These are phyloP conservation scores for Penicillium steckii DNA, from an alignment of 495 filamentous ascomycete species.

Conservation along the genomic window DNA sequence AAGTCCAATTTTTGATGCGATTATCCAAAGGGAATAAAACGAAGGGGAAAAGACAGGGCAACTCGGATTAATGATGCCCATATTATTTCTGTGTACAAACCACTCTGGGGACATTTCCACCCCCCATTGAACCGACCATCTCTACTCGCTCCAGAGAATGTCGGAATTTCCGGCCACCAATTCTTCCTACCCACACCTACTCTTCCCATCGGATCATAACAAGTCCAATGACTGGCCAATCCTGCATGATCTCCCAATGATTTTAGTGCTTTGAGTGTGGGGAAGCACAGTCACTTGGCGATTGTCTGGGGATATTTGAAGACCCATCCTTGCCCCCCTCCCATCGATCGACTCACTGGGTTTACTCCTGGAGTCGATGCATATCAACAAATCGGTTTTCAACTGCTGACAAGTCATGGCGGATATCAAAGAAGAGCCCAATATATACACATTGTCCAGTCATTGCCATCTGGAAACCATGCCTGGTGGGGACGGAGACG, in stretches of 20 bases:
- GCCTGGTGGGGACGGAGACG: neutral
- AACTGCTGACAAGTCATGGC: neutral
- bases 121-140: neutral
- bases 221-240: neutral
- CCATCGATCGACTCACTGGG: neutral
- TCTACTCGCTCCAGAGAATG: neutral
- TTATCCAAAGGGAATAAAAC: too few species aligned
- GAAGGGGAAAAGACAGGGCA: too few species aligned
- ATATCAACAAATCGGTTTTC: neutral
- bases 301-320: neutral
- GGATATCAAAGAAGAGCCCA: slow-evolving; percentile 1
- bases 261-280: neutral
- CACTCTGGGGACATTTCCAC: neutral
- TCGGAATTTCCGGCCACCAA: neutral
- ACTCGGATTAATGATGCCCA: too few species aligned
- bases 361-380: neutral
- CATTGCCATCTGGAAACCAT: slow-evolving; percentile 12
- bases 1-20: too few species aligned
- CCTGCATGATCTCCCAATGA: neutral
- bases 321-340: neutral
- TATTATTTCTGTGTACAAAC: too few species aligned
- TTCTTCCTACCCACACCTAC: neutral
- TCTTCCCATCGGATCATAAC: neutral
- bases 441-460: neutral
- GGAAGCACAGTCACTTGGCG: neutral